Evolutionary conservation across 257 asterid genomes (phyloP), one percentile per base, ranked within the genome.

Genomic region (Mentha longifolia): DNA sequence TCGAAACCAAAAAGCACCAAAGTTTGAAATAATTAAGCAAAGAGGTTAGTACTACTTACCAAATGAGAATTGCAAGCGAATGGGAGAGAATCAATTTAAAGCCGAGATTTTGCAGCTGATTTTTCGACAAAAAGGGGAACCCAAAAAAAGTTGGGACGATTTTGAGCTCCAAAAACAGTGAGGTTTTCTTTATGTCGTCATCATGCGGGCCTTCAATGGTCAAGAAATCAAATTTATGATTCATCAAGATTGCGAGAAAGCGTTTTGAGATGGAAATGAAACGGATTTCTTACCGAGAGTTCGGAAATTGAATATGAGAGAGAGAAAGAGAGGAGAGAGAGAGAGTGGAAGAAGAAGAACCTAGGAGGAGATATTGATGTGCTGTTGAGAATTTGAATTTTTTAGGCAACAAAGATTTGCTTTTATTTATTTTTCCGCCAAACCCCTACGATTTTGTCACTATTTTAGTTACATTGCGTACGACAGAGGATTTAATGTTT

Each of bases 181-280:
- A 7, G 39, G 39, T 35, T 35, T 35, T 35, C 31, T 28, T 35
- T 35, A 35, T 35, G 39, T 5, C 39, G 39, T 35, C 39, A 35
- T 35, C 39, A 35, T 35, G 39, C 39, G 39, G 39, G 39, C 39
- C 39, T 35, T 35, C 8, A 35, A 52, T 67, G 69, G 77, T 74
- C 77, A 71, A 80, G 74, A 67, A 71, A 77, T 74, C 50, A 56
- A 75, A 60, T 77, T 75, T 68, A 78, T 68, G 76, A 73, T 49
- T 64, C 83, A 75, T 78, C 76, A 74, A 61, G 76, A 25, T 4
- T 35, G 11, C 15, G 56, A 72, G 58, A 17, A 63, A 77, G 66
- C 80, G 83, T 74, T 66, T 63, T 49, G 70, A 67, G 31, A 35
- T 71, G 56, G 69, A 68, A 79, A 74, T 13, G 68, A 74, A 82